Evolutionary conservation across 208 protist genomes (phyloP).

Genomic region (Crithidia mellificae): DNA sequence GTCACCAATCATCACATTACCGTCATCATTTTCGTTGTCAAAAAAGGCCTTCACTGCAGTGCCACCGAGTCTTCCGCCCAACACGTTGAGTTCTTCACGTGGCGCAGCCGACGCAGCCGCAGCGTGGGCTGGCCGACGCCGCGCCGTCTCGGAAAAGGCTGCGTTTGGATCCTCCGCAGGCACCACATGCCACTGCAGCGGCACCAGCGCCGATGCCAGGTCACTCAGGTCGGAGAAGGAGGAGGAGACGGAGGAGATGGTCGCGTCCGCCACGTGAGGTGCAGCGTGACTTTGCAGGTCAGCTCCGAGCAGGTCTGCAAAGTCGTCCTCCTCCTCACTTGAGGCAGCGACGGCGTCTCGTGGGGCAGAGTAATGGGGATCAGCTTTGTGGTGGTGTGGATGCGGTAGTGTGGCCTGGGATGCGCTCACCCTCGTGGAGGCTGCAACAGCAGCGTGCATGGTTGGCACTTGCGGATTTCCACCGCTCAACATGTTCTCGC

Average conservation of each 20-base stretch:
- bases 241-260: conserved; percentile 18
- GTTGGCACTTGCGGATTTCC: too few species aligned
- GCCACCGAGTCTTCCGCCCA: too few species aligned
- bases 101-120: too few species aligned
- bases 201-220: conserved; percentile 4
- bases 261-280: background rate
- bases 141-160: conserved; percentile 11
- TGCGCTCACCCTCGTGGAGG: too few species aligned
- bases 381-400: too few species aligned
- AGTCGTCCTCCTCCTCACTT: conserved; percentile 9
- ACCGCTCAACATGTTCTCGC: too few species aligned
- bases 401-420: background rate
- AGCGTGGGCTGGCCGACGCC: background rate
- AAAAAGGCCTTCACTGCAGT: too few species aligned
- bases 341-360: conserved; percentile 10
- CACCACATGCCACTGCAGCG: conserved; percentile 24
- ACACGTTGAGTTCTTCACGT: too few species aligned
- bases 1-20: background rate
- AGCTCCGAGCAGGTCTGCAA: background rate
- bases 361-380: too few species aligned
- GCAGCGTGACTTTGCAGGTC: background rate
- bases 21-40: background rate
- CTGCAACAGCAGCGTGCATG: too few species aligned
- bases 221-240: conserved; percentile 38
- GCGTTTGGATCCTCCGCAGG: background rate